Evolutionary conservation across 257 asterid species (phyloP).

Genomic region (Nemophila menziesii): DNA sequence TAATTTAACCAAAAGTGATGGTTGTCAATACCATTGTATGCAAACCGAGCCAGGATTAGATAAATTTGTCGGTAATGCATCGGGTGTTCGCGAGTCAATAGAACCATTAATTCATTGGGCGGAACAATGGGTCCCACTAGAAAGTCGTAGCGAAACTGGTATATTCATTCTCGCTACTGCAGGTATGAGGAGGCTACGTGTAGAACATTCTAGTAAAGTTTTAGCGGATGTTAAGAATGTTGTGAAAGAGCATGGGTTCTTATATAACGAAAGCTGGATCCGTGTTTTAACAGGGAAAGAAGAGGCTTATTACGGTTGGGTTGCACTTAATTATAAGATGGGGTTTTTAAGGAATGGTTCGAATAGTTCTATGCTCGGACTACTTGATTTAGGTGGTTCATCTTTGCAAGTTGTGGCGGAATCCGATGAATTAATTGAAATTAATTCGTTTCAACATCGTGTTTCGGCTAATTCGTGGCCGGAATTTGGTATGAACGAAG

Average conservation of each 20-base stretch:
- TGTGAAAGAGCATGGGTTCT: constrained; percentile 38
- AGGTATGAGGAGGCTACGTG: constrained; percentile 59
- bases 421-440: constrained; percentile 21
- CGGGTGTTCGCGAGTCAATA: constrained; percentile 38
- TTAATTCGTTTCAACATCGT: constrained; percentile 29
- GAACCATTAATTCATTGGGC: constrained; percentile 65
- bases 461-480: constrained; percentile 53
- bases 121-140: constrained; percentile 44
- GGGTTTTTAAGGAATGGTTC: constrained; percentile 33
- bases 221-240: constrained; percentile 34
- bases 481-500: constrained; percentile 72
- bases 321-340: constrained; percentile 58
- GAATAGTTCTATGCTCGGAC: constrained; percentile 43
- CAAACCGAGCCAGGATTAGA: constrained; percentile 75
- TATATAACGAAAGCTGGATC: constrained; percentile 43
- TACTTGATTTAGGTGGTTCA: constrained; percentile 86
- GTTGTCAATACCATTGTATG: constrained; percentile 66
- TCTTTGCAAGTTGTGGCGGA: constrained; percentile 78
- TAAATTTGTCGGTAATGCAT: constrained; percentile 42
- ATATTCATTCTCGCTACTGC: constrained; percentile 69
- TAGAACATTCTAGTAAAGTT: constrained; percentile 26
- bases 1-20: constrained; percentile 28
- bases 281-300: constrained; percentile 72
- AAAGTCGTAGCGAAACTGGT: constrained; percentile 37
- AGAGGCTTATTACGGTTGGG: constrained; percentile 85